Conservation (phyloP, 129 eudicot genomes). For the Logfia minima region DNA sequence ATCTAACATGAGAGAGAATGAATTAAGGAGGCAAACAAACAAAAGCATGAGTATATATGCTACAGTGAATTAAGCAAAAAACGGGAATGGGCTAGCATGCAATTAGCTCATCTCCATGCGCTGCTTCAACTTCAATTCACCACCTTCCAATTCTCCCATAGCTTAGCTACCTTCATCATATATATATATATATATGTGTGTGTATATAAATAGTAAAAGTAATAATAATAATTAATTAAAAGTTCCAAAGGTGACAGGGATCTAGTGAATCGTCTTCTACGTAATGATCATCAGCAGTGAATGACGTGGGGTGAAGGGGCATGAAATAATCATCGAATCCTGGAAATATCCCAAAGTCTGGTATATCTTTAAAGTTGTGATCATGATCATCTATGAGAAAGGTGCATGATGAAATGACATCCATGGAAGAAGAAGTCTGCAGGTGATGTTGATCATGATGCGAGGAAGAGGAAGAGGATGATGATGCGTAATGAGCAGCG, state of each 20-base stretch:
- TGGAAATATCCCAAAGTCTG: slow-evolving; percentile 35
- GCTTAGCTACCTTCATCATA: neutral
- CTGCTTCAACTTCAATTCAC: no score
- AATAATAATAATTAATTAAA: neutral
- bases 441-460: neutral
- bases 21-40: neutral
- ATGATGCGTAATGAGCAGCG: slow-evolving; percentile 24
- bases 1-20: no score
- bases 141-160: no score
- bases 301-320: slow-evolving; percentile 13
- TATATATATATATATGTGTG: neutral
- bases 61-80: no score
- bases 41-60: neutral
- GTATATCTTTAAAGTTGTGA: neutral
- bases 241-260: slow-evolving; percentile 37
- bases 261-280: slow-evolving; percentile 24
- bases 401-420: neutral
- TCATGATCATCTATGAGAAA: slow-evolving; percentile 10
- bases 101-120: no score
- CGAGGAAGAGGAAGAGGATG: neutral
- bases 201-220: neutral
- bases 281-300: neutral
- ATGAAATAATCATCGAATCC: slow-evolving; percentile 43
- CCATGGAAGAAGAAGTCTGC: neutral
- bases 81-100: no score